Base-by-base conservation (phyloP, 2,329 filamentous ascomycete species). In the Colletotrichum lupini region DNA sequence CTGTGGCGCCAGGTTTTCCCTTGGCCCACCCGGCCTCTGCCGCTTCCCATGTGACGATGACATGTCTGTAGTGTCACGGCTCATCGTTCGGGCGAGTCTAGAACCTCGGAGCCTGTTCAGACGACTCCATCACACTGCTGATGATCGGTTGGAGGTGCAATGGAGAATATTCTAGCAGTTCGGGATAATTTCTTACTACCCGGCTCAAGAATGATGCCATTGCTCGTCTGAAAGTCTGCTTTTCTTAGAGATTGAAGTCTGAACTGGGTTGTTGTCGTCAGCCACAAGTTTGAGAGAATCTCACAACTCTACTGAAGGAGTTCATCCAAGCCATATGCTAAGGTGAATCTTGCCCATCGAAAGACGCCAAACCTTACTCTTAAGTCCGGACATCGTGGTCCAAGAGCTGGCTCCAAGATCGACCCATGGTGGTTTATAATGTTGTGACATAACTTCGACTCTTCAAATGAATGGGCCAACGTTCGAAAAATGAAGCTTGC, bases 11-110 rank as follows among this genome's bases (percentile, higher is more conserved):
- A 64, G 59, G 8, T 55, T 65, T 14, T 30, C 9, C 22, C 42
- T 61, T 64, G n/a, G 60, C 62, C 57, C 63, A 42, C 37, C 66
- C 55, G 55, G 46, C 26, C 55, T 59, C 42, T 64, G 66, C 32
- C 67, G 61, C 68, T 8, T 71, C 35, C 67, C 71, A 73, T 71
- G 71, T 73, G 67, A 73, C 56, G 30, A 71, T 71, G 71, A 73
- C 71, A 61, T 62, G 26, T 22, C 32, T 42, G 4, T 53, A 49
- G 9, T 65, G 67, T 73, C 67, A 70, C 22, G 11, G 28, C 19
- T 56, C 53, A 52, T 32, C 14, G 22, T 46, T 19, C n/a, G 28
- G 68, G 59, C 16, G 52, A 65, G 56, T 53, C 67, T 71, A 61
- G 71, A 66, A 73, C 14, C 16, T 28, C 11, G 4, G 26, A 57